Base-by-base conservation (phyloP, 306 rosid species). In the Cucurbita maxima region DNA sequence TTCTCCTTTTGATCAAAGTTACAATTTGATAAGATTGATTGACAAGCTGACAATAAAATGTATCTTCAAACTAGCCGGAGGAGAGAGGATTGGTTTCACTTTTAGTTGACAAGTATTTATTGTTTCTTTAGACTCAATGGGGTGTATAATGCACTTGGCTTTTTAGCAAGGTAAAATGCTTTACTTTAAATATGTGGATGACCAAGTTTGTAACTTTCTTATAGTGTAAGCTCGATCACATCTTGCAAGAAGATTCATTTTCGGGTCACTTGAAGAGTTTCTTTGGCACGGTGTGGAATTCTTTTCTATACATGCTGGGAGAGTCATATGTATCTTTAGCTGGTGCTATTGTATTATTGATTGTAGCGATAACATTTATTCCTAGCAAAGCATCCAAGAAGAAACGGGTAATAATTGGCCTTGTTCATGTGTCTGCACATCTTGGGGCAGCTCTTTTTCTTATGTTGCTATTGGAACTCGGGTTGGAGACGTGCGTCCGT, bases 361-460 rank as follows among this genome's bases (percentile, higher is more conserved):
- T 88, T 79, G 75, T 83, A 19, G 97, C 97, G 78, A 76, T 87
- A 59, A 41, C 82, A 63, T 94, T 94, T 85, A 94, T 94, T 67
- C 99, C 99, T 10, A 79, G 97, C 79, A 89, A 86, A 86, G 69
- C 90, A 69, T 85, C 99, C 60, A 85, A 96, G 76, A 91, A 88
- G 85, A 94, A 89, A 84, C 83, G 95, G 69, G 83, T 80, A 58
- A 69, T 86, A 15, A 79, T 94, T 58, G 99, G 99, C 69, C 78
- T 89, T 81, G 86, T 94, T 85, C 99, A 94, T 84, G 95, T 91
- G 69, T 86, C 90, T 73, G 95, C 96, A 41, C 99, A 94, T 83
- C 87, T 94, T 11, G 75, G 90, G 57, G 86, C 99, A 18, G 96
- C 99, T 50, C 81, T 94, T 73, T 86, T 89, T 81, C 96, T 94